Evolutionary conservation across 148 eudicot species (phyloP), one percentile per base, ranked within the genome.

Genomic region (Rhododendron ovatum): DNA sequence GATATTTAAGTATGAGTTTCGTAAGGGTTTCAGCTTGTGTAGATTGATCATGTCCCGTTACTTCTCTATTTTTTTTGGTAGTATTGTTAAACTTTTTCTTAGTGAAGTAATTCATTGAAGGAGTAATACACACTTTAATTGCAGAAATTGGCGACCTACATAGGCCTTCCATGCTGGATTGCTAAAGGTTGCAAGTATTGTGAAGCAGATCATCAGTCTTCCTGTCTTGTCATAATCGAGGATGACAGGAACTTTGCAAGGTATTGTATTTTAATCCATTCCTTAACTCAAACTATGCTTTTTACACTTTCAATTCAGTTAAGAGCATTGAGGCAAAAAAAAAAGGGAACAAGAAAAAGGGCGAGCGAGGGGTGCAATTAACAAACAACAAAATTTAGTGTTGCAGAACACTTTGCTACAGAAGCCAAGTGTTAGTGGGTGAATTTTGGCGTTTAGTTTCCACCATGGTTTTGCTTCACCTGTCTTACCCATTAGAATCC

Each of bases 121-220:
- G 39, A 37, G 39, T 37, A 4, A 61, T 22, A 7, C 67, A 61
- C 24, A 22, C n/a, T 61, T 85, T 39, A 57, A 77, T n/a, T 90
- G 89, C 94, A 97, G 99, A 93, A 92, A 86, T 87, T 97, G 88
- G 99, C 99, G 35, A 98, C 95, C 85, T 93, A 83, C 87, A 91
- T 97, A 50, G 99, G 99, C 55, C 91, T 97, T 86, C 99, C 99
- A 4, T 97, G 99, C 91, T 90, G 99, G 88, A 97, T 97, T 81
- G 99, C 99, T 90, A 93, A 94, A 84, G 99, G 99, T 84, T 97
- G 99, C 91, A 93, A 91, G 89, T 95, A 92, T 84, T 97, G 99
- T 85, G 92, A 79, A 80, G 92, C 94, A 82, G 95, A 95, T 67
- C 95, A 97, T 86, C 88, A 89, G 82, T 95, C 99, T 67, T 97